phyloP scores from a whole-genome alignment of 305 asterid genomes.

The Nicotiana rustica region DNA sequence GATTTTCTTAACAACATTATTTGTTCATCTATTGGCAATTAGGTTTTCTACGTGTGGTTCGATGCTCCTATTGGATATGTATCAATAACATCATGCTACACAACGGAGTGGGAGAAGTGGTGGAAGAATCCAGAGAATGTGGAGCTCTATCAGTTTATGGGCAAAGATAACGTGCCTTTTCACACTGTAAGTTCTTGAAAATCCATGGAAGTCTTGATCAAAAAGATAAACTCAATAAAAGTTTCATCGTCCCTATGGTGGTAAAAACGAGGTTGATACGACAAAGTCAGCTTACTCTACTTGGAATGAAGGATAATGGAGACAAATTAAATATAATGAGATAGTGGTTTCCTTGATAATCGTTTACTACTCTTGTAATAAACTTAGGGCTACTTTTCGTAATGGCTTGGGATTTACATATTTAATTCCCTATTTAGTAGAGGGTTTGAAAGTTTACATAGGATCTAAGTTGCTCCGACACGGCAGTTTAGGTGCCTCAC shows the following conservation, averaged over 20 bases:
- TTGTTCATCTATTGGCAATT: conserved; percentile 22
- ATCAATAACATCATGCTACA: conserved; percentile 77
- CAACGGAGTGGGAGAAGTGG: conserved; percentile 81
- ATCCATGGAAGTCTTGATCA: not conserved
- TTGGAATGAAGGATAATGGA: not conserved
- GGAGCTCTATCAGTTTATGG: conserved; percentile 80
- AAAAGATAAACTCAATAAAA: not conserved
- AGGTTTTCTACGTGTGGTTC: conserved; percentile 87
- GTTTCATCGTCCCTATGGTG: conserved; percentile 24
- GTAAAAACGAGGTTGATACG: not conserved
- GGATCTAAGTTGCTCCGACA: not conserved
- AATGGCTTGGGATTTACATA: not conserved
- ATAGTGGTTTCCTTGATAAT: not conserved
- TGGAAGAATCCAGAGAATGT: conserved; percentile 87
- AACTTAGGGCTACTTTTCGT: not conserved
- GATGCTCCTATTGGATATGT: conserved; percentile 86
- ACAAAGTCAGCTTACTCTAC: not conserved
- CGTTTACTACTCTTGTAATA: conserved; percentile 1
- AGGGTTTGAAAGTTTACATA: conserved; percentile 3
- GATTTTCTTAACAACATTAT: not conserved
- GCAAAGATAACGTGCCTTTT: conserved; percentile 84
- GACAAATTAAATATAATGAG: not conserved
- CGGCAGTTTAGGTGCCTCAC: no score
- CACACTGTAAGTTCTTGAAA: conserved; percentile 65
- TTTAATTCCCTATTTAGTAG: not conserved